These are phyloP conservation scores for Colletotrichum graminicola DNA, from an alignment of 2,329 filamentous ascomycete genomes.

Conservation along the genomic window DNA sequence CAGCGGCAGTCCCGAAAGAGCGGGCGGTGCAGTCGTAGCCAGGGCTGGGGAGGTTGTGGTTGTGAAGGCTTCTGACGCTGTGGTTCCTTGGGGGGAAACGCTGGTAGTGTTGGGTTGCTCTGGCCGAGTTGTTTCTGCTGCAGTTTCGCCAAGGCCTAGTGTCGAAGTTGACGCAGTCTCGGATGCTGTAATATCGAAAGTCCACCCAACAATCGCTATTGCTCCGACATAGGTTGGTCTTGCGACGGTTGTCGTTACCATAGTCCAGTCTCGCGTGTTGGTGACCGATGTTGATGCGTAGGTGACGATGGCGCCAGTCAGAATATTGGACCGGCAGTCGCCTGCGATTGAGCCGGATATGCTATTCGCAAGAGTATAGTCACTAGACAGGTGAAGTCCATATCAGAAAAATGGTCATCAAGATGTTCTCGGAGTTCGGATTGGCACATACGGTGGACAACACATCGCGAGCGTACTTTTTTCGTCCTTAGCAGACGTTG, in stretches of 20 bases:
- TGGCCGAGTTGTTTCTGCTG: background rate
- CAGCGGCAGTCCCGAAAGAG: background rate
- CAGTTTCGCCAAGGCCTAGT: background rate
- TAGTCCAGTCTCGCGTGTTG: background rate
- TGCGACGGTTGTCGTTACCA: constrained; percentile 2
- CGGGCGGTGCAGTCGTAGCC: background rate
- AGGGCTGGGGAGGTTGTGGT: background rate
- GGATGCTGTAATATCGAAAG: background rate
- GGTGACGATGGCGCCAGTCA: constrained; percentile 10
- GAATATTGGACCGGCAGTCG: constrained; percentile 17
- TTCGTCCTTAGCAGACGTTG: constrained; percentile 9
- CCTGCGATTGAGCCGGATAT: constrained; percentile 7
- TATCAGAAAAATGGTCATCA: background rate
- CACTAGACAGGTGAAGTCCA: background rate
- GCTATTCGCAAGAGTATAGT: constrained; percentile 13
- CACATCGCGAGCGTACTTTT: constrained; percentile 27
- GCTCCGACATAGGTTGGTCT: background rate
- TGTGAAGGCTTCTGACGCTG: background rate
- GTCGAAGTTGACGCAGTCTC: background rate
- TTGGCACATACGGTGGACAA: constrained; percentile 9
- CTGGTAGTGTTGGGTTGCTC: background rate
- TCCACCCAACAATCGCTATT: constrained; percentile 3
- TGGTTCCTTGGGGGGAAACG: background rate
- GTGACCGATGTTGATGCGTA: constrained; percentile 9
- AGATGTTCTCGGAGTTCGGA: background rate